Percentiles rank a stretch among this genome's conserved stretches.
phyloP scores from a whole-genome alignment of 1,139 yeast genomes.

The Suhomyces bokatorum region DNA sequence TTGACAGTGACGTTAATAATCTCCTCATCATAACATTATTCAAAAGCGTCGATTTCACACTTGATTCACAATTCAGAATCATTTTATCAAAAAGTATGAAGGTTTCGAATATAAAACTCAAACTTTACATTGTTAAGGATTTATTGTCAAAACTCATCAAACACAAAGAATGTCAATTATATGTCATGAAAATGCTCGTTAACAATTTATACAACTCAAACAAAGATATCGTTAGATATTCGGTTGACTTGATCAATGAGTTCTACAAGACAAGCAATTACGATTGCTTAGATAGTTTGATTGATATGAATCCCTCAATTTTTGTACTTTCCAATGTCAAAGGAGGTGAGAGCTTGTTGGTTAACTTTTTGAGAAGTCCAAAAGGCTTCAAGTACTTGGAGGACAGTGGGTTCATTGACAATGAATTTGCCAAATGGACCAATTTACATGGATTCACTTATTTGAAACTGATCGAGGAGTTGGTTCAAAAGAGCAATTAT shows the following conservation, averaged over 20 bases:
- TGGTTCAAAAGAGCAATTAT: conserved; percentile 25
- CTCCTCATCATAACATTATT: conserved; percentile 60
- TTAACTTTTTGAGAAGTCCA: conserved; percentile 31
- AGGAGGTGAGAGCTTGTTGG: conserved; percentile 32
- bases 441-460: conserved; percentile 25
- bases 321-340: conserved; percentile 24
- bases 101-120: conserved; percentile 52
- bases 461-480: conserved; percentile 25
- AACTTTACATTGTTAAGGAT: conserved; percentile 56
- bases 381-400: conserved; percentile 41
- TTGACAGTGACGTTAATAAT: conserved; percentile 43
- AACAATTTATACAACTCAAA: conserved; percentile 71
- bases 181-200: conserved; percentile 53
- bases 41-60: conserved; percentile 58
- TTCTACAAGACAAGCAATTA: conserved; percentile 15
- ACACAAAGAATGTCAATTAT: conserved; percentile 35
- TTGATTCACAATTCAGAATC: conserved; percentile 68
- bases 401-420: conserved; percentile 34
- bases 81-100: conserved; percentile 66
- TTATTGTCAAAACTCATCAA: conserved; percentile 47
- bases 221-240: conserved; percentile 49
- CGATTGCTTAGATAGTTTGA: conserved; percentile 24
- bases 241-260: conserved; percentile 14
- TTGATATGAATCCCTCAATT: conserved; percentile 36
- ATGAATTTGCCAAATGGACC: conserved; percentile 34